These are phyloP conservation scores for Rutstroemia sp. DNA, from an alignment of 2,329 filamentous ascomycete genomes.

Conservation along the genomic window DNA sequence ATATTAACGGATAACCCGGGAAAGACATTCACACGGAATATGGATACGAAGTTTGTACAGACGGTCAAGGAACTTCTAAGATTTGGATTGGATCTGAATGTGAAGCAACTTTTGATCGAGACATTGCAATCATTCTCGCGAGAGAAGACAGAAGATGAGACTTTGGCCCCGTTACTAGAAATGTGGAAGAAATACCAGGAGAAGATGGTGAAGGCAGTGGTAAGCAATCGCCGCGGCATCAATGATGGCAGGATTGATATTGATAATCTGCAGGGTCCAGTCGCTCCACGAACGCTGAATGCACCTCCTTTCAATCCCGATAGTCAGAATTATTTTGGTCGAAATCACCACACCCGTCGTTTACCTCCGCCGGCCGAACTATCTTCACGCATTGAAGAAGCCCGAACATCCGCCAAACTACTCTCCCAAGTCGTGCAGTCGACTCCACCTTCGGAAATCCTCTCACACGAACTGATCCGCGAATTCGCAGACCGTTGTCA, in stretches of 20 bases:
- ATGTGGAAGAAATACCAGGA: constrained; percentile 92
- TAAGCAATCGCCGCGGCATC: constrained; percentile 9
- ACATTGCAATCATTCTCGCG: constrained; percentile 72
- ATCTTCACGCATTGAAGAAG: constrained; percentile 78
- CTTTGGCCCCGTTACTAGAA: constrained; percentile 59
- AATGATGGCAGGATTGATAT: background rate
- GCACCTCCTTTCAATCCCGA: constrained; percentile 35
- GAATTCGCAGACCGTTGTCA: constrained; percentile 88
- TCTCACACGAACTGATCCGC: constrained; percentile 78
- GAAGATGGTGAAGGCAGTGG: constrained; percentile 43
- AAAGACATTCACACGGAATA: constrained; percentile 78
- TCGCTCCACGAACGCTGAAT: constrained; percentile 35
- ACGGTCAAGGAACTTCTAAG: constrained; percentile 69
- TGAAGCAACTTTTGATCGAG: constrained; percentile 81
- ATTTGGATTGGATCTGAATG: constrained; percentile 62
- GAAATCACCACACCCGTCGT: constrained; percentile 38
- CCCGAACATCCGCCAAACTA: constrained; percentile 81
- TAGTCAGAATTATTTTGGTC: constrained; percentile 51
- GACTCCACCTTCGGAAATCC: constrained; percentile 67
- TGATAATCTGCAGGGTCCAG: constrained; percentile 9
- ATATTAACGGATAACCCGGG: constrained; percentile 92
- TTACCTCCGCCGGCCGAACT: constrained; percentile 70
- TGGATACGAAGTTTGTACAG: constrained; percentile 78
- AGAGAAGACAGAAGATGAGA: constrained; percentile 61
- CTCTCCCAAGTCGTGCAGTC: constrained; percentile 88